phyloP scores from a whole-genome alignment of 306 rosid species.

The apple (Malus domestica) region ASM211411v1 NC_041803.1:12294001-12294500 shows the following conservation, averaged over 20 bases:
- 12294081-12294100: constrained; percentile 86
- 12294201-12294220: no score
- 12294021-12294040: constrained; percentile 87
- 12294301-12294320: constrained; percentile 94
- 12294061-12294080: constrained; percentile 79
- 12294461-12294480: not conserved
- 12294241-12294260: not conserved
- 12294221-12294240: not conserved
- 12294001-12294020: constrained; percentile 79
- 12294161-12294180: no score
- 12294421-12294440: not conserved
- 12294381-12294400: not conserved
- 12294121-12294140: not conserved
- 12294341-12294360: constrained; percentile 49
- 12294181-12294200: not conserved
- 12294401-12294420: not conserved
- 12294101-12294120: not conserved
- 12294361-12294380: not conserved
- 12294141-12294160: not conserved
- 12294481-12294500: not conserved
- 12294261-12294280: not conserved
- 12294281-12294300: not conserved
- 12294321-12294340: constrained; percentile 84
- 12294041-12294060: constrained; percentile 62
- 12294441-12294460: not conserved